Base-by-base conservation (phyloP, 306 rosid genomes). In the Casuarina cunninghamiana region DNA sequence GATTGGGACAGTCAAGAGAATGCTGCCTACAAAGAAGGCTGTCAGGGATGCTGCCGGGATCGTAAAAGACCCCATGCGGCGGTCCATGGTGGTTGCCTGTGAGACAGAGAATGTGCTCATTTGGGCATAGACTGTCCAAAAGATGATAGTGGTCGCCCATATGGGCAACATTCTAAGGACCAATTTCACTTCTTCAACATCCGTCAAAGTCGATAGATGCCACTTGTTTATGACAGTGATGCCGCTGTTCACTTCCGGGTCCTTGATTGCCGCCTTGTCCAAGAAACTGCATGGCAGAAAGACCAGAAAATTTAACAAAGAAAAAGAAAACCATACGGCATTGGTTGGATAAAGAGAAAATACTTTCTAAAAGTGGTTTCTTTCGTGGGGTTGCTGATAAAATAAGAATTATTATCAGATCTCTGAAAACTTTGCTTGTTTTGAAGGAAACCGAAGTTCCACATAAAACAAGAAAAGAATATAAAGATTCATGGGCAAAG, bases 21-120 rank as follows among this genome's bases (percentile, higher is more conserved):
- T 92, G 32, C 92, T 89, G 72, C 87, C 97, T 0, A 92, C 93
- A n/a, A 92, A 86, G 87, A 94, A 94, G 42, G 69, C 95, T 0
- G 97, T 84, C 75, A 92, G 84, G 10, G 98, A 90, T 3, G 96
- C 97, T 0, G 96, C 77, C 0, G 98, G 98, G 57, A 94, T 94
- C 76, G 84, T 66, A 54, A 92, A 94, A 2, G 90, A 75, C 71
- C 95, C 97, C 0, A 94, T 79, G 81, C 87, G 87, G 66, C 93
- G 87, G 84, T 94, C 81, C 96, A 92, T 89, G 79, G 96, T 92
- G 46, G 91, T 79, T 15, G 98, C 96, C 75, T 94, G 98, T 35
- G 97, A 88, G 8, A 92, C 97, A 26, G 95, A 92, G 83, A 94
- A 89, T 49, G 98, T 94, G 12, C 91, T 88, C 94, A 94, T 88